A percentile compares a stretch with the other conserved stretches of the same genome.
Conservation (phyloP, 768 basidiomycete genomes). For the Epithele typhae region DNA sequence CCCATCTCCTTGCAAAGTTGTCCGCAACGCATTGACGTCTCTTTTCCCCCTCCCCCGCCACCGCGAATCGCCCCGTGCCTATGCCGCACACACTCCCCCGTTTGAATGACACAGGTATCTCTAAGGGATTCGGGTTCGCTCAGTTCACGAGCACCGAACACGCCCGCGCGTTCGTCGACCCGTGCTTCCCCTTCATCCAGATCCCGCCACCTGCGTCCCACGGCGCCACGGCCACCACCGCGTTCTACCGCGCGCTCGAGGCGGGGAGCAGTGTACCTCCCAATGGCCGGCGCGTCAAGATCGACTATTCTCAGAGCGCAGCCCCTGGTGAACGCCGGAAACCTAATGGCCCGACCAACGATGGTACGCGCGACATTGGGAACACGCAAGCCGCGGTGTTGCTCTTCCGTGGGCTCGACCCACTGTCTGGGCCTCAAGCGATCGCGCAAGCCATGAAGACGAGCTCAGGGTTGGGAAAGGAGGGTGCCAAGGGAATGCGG, state of each 20-base stretch:
- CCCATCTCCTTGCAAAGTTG: slow-evolving; percentile 66
- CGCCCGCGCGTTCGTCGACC: slow-evolving; percentile 87
- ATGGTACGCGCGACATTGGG: slow-evolving; percentile 95
- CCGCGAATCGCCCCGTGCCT: slow-evolving; percentile 20
- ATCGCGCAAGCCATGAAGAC: slow-evolving; percentile 79
- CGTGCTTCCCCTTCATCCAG: slow-evolving; percentile 86
- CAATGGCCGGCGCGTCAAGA: slow-evolving; percentile 85
- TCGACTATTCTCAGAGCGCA: slow-evolving; percentile 91
- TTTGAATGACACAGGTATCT: slow-evolving; percentile 54
- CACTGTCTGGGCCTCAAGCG: slow-evolving; percentile 81
- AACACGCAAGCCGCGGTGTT: slow-evolving; percentile 78
- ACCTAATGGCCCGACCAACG: slow-evolving; percentile 58
- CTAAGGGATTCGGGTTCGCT: slow-evolving; percentile 97
- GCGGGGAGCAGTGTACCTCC: slow-evolving; percentile 50
- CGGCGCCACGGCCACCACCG: slow-evolving; percentile 69
- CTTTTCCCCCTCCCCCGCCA: slow-evolving; percentile 31
- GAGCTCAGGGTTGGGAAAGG: slow-evolving; percentile 72
- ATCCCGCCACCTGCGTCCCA: slow-evolving; percentile 90
- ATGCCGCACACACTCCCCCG: slow-evolving; percentile 48
- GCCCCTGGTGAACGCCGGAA: slow-evolving; percentile 60
- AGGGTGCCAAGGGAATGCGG: slow-evolving; percentile 83
- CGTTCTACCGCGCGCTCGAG: slow-evolving; percentile 73
- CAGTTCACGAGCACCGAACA: slow-evolving; percentile 85
- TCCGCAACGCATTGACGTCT: slow-evolving; percentile 66
- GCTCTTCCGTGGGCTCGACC: slow-evolving; percentile 87